Base-by-base conservation (phyloP, 495 filamentous ascomycete species). In the Terfezia claveryi region DNA sequence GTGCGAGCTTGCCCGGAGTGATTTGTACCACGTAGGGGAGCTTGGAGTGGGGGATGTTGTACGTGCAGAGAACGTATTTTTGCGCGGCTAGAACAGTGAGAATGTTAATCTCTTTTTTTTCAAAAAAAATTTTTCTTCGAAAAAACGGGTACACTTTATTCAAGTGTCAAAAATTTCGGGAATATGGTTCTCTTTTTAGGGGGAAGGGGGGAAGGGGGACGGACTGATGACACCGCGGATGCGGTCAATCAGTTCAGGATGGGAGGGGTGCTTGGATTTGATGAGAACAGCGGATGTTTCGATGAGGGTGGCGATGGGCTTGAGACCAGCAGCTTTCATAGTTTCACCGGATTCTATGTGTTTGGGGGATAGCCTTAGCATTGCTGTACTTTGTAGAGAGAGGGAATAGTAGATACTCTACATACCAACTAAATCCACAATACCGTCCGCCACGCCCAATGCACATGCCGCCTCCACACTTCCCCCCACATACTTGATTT, bases 241-340 rank as follows among this genome's bases (percentile, higher is more conserved):
- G 6, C 88, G 73, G 23, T 87, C 76, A 36, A 94, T 81, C 55
- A 95, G 74, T 16, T 76, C 72, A 3, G 72, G 77, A 67, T 91
- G 83, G 59, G 81, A 82, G n/a, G 89, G 80, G 58, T 79, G 73
- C 60, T 81, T 88, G 37, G 88, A 94, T 70, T 88, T 89, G 72
- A 98, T 87, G 37, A 98, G 76, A 27, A 94, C 77, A 23, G 91
- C 87, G 4, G 79, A 85, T 55, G 81, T 85, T 54, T 83, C 79
- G 32, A 94, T 73, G 16, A 98, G 87, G 2, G 91, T 98, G 58
- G 87, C 87, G 64, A 98, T 94, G 57, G 92, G 78, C 68, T 91
- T 92, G 49, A 98, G 74, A n/a, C 92, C 92, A 37, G 89, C 89
- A 2, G 87, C 91, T 63, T 82, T 86, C 91, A 98, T 98, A 10